Base-by-base conservation (phyloP, 306 rosid species). In the Acmispon strigosus region DNA sequence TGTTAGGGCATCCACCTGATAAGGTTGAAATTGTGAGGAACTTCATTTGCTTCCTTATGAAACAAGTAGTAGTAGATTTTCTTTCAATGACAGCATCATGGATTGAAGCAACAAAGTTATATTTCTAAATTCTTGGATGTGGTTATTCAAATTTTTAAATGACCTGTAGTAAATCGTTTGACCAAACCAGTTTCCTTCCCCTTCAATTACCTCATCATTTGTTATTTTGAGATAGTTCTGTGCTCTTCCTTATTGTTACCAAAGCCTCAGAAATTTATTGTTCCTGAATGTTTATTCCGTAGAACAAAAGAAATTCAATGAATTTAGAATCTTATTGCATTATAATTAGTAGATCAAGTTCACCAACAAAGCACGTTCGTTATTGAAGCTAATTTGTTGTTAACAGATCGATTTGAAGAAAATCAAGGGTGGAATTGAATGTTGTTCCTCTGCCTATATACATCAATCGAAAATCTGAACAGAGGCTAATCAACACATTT, bases 1-100 rank as follows among this genome's bases (percentile, higher is more conserved):
- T 9, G 52, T 54, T 13, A 29, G n/a, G n/a, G 37, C 36, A 59
- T 10, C 22, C 56, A 56, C 72, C 82, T 83, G 62, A 56, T n/a
- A 48, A 16, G 29, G 39, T 75, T 48, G 3, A 70, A 62, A 29
- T 72, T 39, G 20, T 0, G 13, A 51, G 51, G n/a, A 34, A 48
- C 18, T 36, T 52, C n/a, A 29, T 32, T 69, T 55, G 39, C n/a
- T 49, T 7, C 24, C 37, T 37, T 9, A 10, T 39, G 22, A 37
- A 52, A 11, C 37, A 39, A 17, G 43, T 54, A 50, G 50, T 78
- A 24, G 36, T 24, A 76, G 41, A 16, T 9, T 52, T 9, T 27
- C 56, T 45, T 45, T 27, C 44, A 19, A 56, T 42, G 19, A 17
- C 44, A 41, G 10, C 11, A 41, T 41, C 10, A 1, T 41, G 37